phyloP scores from a whole-genome alignment of 768 basidiomycete species.

The Lentinula sp. region DNA sequence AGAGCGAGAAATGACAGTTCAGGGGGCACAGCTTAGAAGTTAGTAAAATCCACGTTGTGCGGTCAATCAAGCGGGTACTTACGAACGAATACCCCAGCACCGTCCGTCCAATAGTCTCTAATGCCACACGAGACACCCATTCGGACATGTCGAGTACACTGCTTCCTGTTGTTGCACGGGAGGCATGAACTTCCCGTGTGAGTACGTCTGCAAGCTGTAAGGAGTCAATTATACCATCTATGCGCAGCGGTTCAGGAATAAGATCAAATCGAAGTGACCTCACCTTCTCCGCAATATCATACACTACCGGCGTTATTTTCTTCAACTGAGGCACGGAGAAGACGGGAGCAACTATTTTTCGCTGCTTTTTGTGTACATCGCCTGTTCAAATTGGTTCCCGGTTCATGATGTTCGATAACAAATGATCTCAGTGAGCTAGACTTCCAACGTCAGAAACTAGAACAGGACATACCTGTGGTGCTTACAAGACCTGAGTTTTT shows the following conservation, averaged over 20 bases:
- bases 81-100: slow-evolving; percentile 38
- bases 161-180: slow-evolving; percentile 4
- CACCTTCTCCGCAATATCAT: slow-evolving; percentile 39
- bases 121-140: slow-evolving; percentile 38
- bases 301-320: slow-evolving; percentile 35
- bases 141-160: slow-evolving; percentile 37
- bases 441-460: not conserved
- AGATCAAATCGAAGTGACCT: not conserved
- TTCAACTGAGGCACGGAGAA: slow-evolving; percentile 42
- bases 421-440: not conserved
- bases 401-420: not conserved
- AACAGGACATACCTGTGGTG: not conserved
- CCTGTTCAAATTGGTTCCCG: slow-evolving; percentile 17
- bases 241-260: not conserved
- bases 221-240: not conserved
- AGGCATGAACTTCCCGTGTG: slow-evolving; percentile 15
- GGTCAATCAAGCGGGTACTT: not conserved
- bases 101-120: slow-evolving; percentile 37
- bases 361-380: slow-evolving; percentile 38
- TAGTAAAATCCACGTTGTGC: not conserved
- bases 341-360: slow-evolving; percentile 41
- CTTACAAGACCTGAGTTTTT: not conserved
- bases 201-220: slow-evolving; percentile 24
- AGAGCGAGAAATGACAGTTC: not conserved
- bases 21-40: not conserved